Evolutionary conservation across 306 rosid genomes (phyloP).

Genomic region (Acacia crassicarpa): DNA sequence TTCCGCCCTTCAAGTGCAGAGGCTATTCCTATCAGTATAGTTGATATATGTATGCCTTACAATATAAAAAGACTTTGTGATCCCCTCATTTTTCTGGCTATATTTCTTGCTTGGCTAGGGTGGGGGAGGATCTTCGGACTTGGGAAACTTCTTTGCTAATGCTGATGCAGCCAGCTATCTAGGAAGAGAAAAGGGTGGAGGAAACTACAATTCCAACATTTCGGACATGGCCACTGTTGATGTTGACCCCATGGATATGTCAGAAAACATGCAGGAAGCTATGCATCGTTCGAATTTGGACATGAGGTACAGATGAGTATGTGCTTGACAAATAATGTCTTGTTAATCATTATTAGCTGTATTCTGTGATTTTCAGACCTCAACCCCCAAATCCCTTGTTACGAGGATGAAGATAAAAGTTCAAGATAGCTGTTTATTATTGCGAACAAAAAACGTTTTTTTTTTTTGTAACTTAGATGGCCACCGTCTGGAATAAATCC

Average conservation of each 20-base stretch:
- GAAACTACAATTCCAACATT: constrained; percentile 43
- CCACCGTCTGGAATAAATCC: not conserved
- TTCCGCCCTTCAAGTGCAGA: constrained; percentile 13
- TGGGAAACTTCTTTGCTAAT: constrained; percentile 85
- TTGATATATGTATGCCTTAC: constrained; percentile 12
- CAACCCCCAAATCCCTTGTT: not conserved
- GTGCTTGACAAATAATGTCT: constrained; percentile 32
- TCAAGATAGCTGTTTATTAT: constrained; percentile 10
- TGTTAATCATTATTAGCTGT: not conserved
- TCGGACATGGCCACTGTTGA: constrained; percentile 47
- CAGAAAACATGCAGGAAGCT: constrained; percentile 99
- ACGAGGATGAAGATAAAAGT: not conserved
- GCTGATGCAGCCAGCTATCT: constrained; percentile 76
- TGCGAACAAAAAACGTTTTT: not conserved
- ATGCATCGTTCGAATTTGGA: constrained; percentile 97
- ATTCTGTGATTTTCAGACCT: constrained; percentile 6
- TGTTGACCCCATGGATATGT: constrained; percentile 91
- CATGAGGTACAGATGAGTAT: constrained; percentile 70
- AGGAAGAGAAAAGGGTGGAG: constrained; percentile 65
- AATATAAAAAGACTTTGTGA: constrained; percentile 8
- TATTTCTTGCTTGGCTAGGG: constrained; percentile 63
- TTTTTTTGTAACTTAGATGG: constrained; percentile 9
- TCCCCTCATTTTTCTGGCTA: constrained; percentile 25
- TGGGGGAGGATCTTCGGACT: constrained; percentile 72
- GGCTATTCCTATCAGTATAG: constrained; percentile 8